Evolutionary conservation across 345 rosid species (phyloP), one percentile per base, ranked within the genome.

Genomic region (Corchorus olitorius): DNA sequence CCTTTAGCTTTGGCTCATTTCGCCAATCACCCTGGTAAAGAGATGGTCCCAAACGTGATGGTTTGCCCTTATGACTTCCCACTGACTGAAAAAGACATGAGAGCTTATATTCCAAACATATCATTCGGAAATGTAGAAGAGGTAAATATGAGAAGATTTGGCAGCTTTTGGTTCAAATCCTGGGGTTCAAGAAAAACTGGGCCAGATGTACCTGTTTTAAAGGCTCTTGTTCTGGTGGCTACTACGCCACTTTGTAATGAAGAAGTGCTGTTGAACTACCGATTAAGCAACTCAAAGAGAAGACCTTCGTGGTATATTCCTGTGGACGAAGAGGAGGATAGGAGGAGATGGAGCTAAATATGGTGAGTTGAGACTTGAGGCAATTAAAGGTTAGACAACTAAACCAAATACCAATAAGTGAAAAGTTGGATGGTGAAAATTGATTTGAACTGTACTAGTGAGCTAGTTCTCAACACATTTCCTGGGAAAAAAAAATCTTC

Each of bases 1-100:
- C 98, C 99, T 11, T 79, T 93, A 76, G 97, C 96, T 56, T 82
- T 89, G 77, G 98, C 96, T 78, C 99, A 95, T 83, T 92, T 88
- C 66, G 86, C 87, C 4, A 95, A 90, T 73, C 97, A 95, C 70
- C 91, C 93, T 1, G 88, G 87, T 2, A 84, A 88, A 81, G 96
- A 81, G 15, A 82, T 86, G 89, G 86, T 75, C 56, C 94, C 97
- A 17, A 95, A 95, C 77, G 99, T 89, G 46, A 95, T 92, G 93
- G 71, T 93, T 56, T 93, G 93, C 61, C 92, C 97, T 15, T 91
- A 89, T 19, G 94, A 93, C 80, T 95, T 93, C 77, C 99, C 92
- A 7, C 82, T 92, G 79, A 80, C 84, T 35, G 93, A 89, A 81
- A 80, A 83, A 73, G 79, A 75, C 39, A 84, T 90, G 94, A 88